phyloP scores from a whole-genome alignment of 1,139 yeast genomes.

The Magnusiomyces tetraspermus region DNA sequence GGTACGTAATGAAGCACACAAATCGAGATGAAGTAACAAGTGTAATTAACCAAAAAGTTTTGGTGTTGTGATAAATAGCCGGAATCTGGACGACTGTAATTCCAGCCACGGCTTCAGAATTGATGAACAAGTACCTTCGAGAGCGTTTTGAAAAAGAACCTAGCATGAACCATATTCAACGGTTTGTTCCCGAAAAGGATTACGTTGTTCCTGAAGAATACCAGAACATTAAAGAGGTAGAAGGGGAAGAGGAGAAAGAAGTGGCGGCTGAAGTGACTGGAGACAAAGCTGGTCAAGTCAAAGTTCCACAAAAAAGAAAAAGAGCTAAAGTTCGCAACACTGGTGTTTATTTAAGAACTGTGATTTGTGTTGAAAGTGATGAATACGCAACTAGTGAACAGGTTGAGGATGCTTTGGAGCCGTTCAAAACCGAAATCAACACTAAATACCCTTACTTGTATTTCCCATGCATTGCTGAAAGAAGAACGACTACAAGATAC shows the following conservation, averaged over 20 bases:
- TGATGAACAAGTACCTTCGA: constrained; percentile 29
- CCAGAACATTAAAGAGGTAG: constrained; percentile 1
- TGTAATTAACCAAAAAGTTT: background rate
- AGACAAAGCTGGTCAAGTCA: background rate
- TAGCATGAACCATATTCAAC: constrained; percentile 31
- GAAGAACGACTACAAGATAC: constrained; percentile 38
- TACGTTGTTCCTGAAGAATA: constrained; percentile 2
- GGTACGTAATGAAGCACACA: background rate
- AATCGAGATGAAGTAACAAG: background rate
- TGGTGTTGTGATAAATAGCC: too few species aligned
- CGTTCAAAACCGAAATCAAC: constrained; percentile 17
- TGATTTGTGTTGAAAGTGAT: constrained; percentile 26
- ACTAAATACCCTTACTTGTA: constrained; percentile 17
- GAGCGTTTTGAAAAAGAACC: constrained; percentile 18
- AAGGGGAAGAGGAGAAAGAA: constrained; percentile 13
- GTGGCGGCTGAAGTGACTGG: background rate
- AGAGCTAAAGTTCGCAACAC: constrained; percentile 1
- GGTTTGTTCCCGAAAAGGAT: constrained; percentile 30
- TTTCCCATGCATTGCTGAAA: constrained; percentile 24
- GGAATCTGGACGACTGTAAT: constrained; percentile 45
- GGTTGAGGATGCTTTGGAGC: constrained; percentile 17
- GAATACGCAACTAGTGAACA: constrained; percentile 17
- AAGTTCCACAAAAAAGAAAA: background rate
- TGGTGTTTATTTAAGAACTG: constrained; percentile 26
- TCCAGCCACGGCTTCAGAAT: constrained; percentile 37